A percentile compares a stretch with the other conserved stretches of the same genome.
These are phyloP conservation scores for Berkeleyomyces basicola DNA, from an alignment of 2,329 filamentous ascomycete genomes.

Conservation along the genomic window DNA sequence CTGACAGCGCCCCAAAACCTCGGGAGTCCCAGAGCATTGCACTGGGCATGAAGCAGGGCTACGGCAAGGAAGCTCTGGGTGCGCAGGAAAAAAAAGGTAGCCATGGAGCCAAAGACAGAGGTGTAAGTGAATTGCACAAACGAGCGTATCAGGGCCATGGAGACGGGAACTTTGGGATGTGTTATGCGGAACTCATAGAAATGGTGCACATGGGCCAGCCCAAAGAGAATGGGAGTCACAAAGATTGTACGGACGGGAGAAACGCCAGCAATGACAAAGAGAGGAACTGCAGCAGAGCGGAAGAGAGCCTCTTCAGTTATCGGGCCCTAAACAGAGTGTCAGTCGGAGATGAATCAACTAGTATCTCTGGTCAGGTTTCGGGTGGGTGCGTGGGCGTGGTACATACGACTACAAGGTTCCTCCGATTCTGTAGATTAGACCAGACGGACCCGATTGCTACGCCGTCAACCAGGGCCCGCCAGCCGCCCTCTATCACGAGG, in stretches of 20 bases:
- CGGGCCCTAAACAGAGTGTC: conserved; percentile 35
- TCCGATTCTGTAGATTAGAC: conserved; percentile 63
- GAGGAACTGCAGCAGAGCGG: conserved; percentile 67
- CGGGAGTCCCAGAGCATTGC: conserved; percentile 83
- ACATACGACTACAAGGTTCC: conserved; percentile 72
- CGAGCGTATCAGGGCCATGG: conserved; percentile 50
- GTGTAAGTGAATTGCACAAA: conserved; percentile 80
- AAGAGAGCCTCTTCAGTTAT: conserved; percentile 90
- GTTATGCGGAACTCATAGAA: conserved; percentile 86
- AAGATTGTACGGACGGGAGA: conserved; percentile 49
- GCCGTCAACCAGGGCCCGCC: conserved; percentile 45
- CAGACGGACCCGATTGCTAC: conserved; percentile 42
- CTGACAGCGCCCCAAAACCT: conserved; percentile 67
- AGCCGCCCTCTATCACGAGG: conserved; percentile 54
- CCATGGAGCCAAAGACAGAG: conserved; percentile 83
- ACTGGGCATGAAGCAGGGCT: conserved; percentile 68
- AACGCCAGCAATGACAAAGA: conserved; percentile 57
- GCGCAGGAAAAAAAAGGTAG: conserved; percentile 72
- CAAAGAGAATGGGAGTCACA: conserved; percentile 75
- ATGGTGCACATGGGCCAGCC: conserved; percentile 85
- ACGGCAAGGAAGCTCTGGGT: conserved; percentile 67
- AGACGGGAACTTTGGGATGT: conserved; percentile 50
- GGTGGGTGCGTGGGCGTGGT: background rate
- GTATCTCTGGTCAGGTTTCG: background rate
- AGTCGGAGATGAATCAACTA: background rate